Base-by-base conservation (phyloP, 192 early-diverging fungal genomes). In the Coemansia sp. region DNA sequence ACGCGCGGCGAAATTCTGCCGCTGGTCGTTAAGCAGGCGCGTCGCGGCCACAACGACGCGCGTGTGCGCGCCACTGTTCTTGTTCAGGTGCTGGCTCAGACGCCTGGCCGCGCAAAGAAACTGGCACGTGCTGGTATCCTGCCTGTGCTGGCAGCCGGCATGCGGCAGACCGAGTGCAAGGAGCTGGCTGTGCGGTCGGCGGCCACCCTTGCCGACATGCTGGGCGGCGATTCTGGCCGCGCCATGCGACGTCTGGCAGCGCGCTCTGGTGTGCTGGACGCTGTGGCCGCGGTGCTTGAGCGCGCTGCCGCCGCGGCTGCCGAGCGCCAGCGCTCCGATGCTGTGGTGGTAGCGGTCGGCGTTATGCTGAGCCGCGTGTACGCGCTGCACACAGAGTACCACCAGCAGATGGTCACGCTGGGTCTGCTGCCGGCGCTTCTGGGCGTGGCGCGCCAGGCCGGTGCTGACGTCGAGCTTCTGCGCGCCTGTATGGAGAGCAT, bases 401-500 rank as follows among this genome's bases (percentile, higher is more conserved):
- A 76, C 64, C 31, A 48, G 7, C 30, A 48, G 58, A 69, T 82
- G 79, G 60, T 76, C 28, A 56, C 56, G 12, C 32, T 66, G 64
- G 79, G 64, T 22, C 63, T 56, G 20, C 56, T 76, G 63, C 63
- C 66, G 1, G 79, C 64, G 28, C 56, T 82, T n/a, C 67, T 82
- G 63, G 50, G 67, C 30, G 70, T 66, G 33, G 71, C 74, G 20
- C 58, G 49, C 50, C 59, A 61, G 11, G 49, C 67, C 17, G 33
- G 40, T 0, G 63, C 67, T 3, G 68, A 76, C 32, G 20, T 73
- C 40, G 73, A 72, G 57, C 64, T 67, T 8, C 48, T 73, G 67
- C 74, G 75, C 30, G 60, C 64, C 18, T 56, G 30, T 0, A 72
- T 82, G 71, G 79, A 82, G 64, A 66, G 60, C 57, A 57, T 76